Conservation (phyloP, 768 basidiomycete genomes). For the Strobilomyces dryophilus region DNA sequence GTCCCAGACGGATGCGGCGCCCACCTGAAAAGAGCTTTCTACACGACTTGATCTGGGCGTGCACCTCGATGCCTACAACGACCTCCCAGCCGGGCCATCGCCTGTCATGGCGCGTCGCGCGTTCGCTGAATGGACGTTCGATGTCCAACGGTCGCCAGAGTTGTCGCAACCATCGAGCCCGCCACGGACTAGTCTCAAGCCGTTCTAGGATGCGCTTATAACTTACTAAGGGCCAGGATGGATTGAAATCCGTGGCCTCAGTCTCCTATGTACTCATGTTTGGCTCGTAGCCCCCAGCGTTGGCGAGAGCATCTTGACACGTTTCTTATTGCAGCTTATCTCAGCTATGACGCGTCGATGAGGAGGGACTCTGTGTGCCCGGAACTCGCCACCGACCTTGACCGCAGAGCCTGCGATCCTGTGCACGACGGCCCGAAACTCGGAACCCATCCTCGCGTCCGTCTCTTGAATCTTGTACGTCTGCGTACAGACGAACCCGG, state of each 20-base stretch:
- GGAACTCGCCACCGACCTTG: conserved; percentile 33
- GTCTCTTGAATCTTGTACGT: conserved; percentile 28
- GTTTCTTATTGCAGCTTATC: too few relatives aligned
- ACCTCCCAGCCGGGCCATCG: conserved; percentile 46
- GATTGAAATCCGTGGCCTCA: too few relatives aligned
- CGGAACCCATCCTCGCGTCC: conserved; percentile 28
- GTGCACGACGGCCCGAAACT: conserved; percentile 28
- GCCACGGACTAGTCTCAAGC: too few relatives aligned
- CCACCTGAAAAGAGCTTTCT: too few relatives aligned
- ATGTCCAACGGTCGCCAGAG: too few relatives aligned
- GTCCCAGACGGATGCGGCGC: not conserved
- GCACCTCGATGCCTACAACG: conserved; percentile 91
- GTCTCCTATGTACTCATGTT: too few relatives aligned
- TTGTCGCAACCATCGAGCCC: not conserved
- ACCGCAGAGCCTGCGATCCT: conserved; percentile 45
- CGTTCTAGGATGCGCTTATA: too few relatives aligned
- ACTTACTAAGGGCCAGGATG: too few relatives aligned
- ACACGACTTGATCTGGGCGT: conserved; percentile 26
- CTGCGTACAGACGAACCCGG: conserved; percentile 37
- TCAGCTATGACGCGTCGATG: conserved; percentile 8
- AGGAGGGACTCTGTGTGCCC: not conserved
- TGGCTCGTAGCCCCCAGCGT: too few relatives aligned
- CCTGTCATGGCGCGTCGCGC: conserved; percentile 15
- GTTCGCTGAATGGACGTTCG: not conserved
- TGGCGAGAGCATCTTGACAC: too few relatives aligned